These are phyloP conservation scores for Euphorbia peplus DNA, from an alignment of 345 rosid species.

Conservation along the genomic window DNA sequence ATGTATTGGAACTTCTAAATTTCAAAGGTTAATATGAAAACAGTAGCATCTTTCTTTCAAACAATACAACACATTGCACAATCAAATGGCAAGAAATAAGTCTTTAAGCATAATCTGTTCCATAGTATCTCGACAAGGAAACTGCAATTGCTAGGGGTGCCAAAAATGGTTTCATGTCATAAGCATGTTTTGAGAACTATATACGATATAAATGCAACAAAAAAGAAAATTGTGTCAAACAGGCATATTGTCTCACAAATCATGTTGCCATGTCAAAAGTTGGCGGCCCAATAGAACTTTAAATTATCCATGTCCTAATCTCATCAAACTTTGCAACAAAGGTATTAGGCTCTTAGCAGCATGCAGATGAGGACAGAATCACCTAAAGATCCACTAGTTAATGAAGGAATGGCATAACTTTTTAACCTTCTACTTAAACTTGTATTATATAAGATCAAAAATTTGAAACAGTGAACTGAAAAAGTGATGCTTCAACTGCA, in stretches of 20 bases:
- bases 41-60: neutral
- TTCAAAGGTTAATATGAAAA: neutral
- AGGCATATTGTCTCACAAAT: no score
- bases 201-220: no score
- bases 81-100: neutral
- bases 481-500: neutral
- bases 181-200: no score
- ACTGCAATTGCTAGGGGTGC: neutral
- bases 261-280: no score
- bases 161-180: no score
- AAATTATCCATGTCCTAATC: neutral
- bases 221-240: no score
- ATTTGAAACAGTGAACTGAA: neutral
- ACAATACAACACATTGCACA: neutral
- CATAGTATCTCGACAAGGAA: neutral
- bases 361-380: no score
- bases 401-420: neutral
- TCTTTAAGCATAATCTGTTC: neutral
- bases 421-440: neutral
- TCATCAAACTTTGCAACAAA: neutral
- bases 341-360: neutral
- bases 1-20: constrained; percentile 5
- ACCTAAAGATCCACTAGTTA: neutral
- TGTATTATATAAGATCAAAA: neutral
- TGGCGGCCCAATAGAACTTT: neutral